Percentiles rank a stretch among this genome's conserved stretches.
These are phyloP conservation scores for Barnettozyma sucrosica DNA, from an alignment of 805 yeast species.

Conservation along the genomic window DNA sequence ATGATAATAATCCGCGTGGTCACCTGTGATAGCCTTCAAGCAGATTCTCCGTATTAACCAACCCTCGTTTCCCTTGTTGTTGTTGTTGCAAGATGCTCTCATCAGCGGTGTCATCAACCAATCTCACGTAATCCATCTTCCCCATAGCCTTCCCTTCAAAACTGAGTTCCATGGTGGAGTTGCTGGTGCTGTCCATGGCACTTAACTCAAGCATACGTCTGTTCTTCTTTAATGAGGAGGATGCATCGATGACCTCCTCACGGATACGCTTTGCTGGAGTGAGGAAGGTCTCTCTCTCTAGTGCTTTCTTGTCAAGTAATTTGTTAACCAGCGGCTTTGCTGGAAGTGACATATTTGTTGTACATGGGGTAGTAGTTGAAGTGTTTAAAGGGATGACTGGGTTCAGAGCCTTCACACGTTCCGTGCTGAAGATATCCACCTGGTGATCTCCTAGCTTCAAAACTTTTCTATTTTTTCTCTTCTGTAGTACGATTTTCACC, in stretches of 20 bases:
- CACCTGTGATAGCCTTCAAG: neutral
- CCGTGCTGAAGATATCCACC: conserved; percentile 14
- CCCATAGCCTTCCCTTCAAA: conserved; percentile 43
- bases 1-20: too few species aligned
- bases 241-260: conserved; percentile 22
- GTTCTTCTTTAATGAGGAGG: conserved; percentile 24
- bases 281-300: conserved; percentile 9
- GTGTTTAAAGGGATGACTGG: neutral
- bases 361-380: neutral
- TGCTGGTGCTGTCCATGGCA: conserved; percentile 7
- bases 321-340: conserved; percentile 4
- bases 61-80: conserved; percentile 13
- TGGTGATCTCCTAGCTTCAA: conserved; percentile 17
- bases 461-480: conserved; percentile 10
- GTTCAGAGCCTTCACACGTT: conserved; percentile 7
- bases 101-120: conserved; percentile 27
- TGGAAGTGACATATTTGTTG: neutral
- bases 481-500: conserved; percentile 3
- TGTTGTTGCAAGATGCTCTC: neutral
- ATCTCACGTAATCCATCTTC: conserved; percentile 34
- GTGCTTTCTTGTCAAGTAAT: conserved; percentile 6
- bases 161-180: conserved; percentile 34
- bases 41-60: conserved; percentile 22
- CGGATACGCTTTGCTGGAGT: conserved; percentile 26
- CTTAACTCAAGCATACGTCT: conserved; percentile 16